Evolutionary conservation across 306 rosid species (phyloP).

Genomic region (Inga laurina): DNA sequence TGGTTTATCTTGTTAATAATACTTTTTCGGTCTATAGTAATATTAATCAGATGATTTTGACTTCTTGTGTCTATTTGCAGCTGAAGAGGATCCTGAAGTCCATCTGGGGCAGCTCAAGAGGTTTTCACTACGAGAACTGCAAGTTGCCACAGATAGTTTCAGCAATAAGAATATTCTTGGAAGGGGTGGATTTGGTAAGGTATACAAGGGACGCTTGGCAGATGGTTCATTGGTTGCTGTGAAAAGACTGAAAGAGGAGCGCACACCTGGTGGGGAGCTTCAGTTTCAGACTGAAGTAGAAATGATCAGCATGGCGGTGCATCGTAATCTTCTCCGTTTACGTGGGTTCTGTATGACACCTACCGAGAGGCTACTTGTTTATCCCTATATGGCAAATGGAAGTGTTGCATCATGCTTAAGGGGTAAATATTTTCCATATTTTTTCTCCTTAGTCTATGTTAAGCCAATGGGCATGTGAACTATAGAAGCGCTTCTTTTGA

Average conservation of each 20-base stretch:
- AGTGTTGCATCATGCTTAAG: slow-evolving; percentile 98
- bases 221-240: slow-evolving; percentile 96
- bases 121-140: slow-evolving; percentile 90
- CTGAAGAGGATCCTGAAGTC: slow-evolving; percentile 99
- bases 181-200: slow-evolving; percentile 98
- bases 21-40: background rate
- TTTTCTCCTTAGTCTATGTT: background rate
- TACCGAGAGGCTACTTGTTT: slow-evolving; percentile 93
- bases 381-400: slow-evolving; percentile 99
- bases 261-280: slow-evolving; percentile 98
- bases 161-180: slow-evolving; percentile 98
- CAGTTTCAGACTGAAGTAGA: slow-evolving; percentile 99
- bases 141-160: slow-evolving; percentile 94
- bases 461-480: background rate
- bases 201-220: slow-evolving; percentile 95
- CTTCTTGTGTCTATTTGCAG: slow-evolving; percentile 47
- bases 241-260: slow-evolving; percentile 94
- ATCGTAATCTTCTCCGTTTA: slow-evolving; percentile 90
- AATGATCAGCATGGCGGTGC: slow-evolving; percentile 99
- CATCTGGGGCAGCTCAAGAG: slow-evolving; percentile 98
- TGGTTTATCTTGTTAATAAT: slow-evolving; percentile 19
- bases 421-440: slow-evolving; percentile 57
- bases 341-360: slow-evolving; percentile 99
- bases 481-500: background rate
- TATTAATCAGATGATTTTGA: slow-evolving; percentile 26